phyloP scores from a whole-genome alignment of 1,284 basidiomycete species.

The Lignosus rhinocerotis region DNA sequence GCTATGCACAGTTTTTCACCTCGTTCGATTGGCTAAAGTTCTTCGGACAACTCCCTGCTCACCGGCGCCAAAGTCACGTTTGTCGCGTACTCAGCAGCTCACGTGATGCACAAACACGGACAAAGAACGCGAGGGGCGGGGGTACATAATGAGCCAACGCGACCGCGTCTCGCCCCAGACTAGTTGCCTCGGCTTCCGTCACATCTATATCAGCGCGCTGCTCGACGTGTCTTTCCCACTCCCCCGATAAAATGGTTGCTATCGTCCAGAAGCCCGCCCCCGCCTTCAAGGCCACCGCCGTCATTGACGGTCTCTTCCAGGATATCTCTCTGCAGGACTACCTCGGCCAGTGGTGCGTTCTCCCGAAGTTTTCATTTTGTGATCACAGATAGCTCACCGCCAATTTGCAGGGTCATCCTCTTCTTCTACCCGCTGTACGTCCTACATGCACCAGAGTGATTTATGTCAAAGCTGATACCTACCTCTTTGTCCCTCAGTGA shows the following conservation, averaged over 20 bases:
- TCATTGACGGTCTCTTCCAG: conserved; percentile 75
- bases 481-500: conserved; percentile 44
- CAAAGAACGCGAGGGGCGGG: conserved; percentile 32
- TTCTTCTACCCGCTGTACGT: conserved; percentile 78
- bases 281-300: conserved; percentile 72
- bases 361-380: conserved; percentile 3
- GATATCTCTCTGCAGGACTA: conserved; percentile 74
- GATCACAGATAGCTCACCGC: background rate
- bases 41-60: background rate
- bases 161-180: conserved; percentile 10
- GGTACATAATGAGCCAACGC: conserved; percentile 24
- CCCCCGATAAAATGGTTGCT: conserved; percentile 55
- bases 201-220: background rate
- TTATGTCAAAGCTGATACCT: background rate
- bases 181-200: background rate
- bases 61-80: background rate
- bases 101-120: conserved; percentile 27
- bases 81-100: conserved; percentile 24
- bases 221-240: conserved; percentile 3
- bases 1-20: too few species aligned
- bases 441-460: background rate
- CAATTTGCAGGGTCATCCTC: conserved; percentile 20
- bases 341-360: conserved; percentile 77
- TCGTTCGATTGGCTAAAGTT: too few species aligned
- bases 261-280: conserved; percentile 79